Percentiles rank a stretch among this genome's conserved stretches.
Evolutionary conservation across 257 asterid species (phyloP).

Genomic region (Ilex aquifolium): DNA sequence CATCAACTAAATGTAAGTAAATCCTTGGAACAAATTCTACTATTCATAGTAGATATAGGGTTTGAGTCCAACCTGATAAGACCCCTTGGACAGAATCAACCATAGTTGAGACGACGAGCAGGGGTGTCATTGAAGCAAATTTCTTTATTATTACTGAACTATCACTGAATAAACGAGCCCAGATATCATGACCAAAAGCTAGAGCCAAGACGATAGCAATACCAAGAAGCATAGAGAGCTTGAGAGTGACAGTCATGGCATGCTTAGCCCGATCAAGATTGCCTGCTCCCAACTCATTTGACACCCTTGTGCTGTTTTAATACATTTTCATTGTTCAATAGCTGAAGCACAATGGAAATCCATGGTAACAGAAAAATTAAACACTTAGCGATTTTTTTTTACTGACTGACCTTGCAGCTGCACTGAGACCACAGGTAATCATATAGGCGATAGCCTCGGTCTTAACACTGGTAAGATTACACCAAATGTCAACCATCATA

Average conservation of each 20-base stretch:
- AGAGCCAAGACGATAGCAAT: not conserved
- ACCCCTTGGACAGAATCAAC: not conserved
- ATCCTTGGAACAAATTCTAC: not conserved
- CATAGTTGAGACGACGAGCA: not conserved
- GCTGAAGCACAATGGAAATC: too few relatives aligned
- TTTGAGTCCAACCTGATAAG: not conserved
- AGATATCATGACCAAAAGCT: too few relatives aligned
- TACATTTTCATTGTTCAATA: too few relatives aligned
- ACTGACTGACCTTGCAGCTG: conserved; percentile 55
- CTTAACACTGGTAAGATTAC: conserved; percentile 22
- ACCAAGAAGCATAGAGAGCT: not conserved
- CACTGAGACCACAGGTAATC: conserved; percentile 68
- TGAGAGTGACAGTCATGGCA: not conserved
- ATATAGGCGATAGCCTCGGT: conserved; percentile 41
- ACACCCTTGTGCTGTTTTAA: not conserved
- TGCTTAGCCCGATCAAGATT: not conserved
- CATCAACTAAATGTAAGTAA: too few relatives aligned
- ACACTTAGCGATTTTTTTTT: not conserved
- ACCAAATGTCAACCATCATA: not conserved
- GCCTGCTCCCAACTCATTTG: not conserved
- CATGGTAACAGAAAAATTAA: not conserved
- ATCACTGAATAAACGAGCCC: not conserved
- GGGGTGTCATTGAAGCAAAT: too few relatives aligned
- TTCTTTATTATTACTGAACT: not conserved
- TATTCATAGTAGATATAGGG: not conserved